A percentile compares a stretch with the other conserved stretches of the same genome.
These are phyloP conservation scores for Chlamydomonas sp. DNA, from an alignment of 139 green algal genomes.

Conservation along the genomic window DNA sequence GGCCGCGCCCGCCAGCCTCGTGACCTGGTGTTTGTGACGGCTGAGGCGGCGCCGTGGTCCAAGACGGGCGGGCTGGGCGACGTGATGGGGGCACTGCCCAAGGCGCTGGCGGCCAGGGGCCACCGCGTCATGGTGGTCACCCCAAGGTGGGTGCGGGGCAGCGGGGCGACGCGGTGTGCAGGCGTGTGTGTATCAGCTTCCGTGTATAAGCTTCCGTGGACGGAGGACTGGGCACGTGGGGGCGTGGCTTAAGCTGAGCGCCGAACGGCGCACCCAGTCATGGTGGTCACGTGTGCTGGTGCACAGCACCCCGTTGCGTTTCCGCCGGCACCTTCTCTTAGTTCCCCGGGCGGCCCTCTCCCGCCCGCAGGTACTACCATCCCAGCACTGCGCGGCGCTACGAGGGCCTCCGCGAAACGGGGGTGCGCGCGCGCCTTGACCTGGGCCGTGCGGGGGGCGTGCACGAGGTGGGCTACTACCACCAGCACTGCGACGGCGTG, in stretches of 20 bases:
- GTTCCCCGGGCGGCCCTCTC: not conserved
- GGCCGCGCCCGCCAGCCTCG: not conserved
- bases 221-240: too few species aligned
- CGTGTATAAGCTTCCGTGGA: too few species aligned
- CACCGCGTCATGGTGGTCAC: slow-evolving; percentile 82
- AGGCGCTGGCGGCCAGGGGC: slow-evolving; percentile 67
- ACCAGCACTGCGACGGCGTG: slow-evolving; percentile 70
- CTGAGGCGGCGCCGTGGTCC: slow-evolving; percentile 86
- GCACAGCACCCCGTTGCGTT: too few species aligned
- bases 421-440: slow-evolving; percentile 50
- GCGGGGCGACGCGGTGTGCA: too few species aligned
- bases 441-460: slow-evolving; percentile 52
- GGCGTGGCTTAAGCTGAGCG: too few species aligned
- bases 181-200: too few species aligned
- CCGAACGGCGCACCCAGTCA: too few species aligned
- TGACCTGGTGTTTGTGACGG: slow-evolving; percentile 75
- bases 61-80: slow-evolving; percentile 96
- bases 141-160: slow-evolving; percentile 47
- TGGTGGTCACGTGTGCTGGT: too few species aligned
- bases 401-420: slow-evolving; percentile 28
- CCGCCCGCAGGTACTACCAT: slow-evolving; percentile 14
- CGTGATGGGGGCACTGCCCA: slow-evolving; percentile 77
- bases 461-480: slow-evolving; percentile 77
- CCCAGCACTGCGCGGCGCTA: slow-evolving; percentile 3
- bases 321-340: not conserved